phyloP scores from a whole-genome alignment of 108 stramenopile species.

The Cyclotella cryptica region DNA sequence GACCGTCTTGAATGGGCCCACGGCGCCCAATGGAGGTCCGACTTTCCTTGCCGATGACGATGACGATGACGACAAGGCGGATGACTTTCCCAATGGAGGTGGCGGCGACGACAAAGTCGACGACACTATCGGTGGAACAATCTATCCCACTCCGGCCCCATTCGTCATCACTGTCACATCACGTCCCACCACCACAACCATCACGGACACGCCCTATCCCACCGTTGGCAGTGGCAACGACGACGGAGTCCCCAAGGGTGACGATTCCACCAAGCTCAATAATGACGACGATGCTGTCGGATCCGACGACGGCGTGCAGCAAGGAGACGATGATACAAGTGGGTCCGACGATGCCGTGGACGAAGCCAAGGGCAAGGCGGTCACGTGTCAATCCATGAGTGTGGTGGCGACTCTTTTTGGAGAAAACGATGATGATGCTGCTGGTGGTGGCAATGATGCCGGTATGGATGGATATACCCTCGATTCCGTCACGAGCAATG shows the following conservation, averaged over 20 bases:
- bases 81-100: conserved; percentile 7
- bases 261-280: background rate
- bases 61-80: background rate
- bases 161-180: background rate
- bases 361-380: background rate
- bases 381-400: background rate
- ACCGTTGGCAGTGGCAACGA: background rate
- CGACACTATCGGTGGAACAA: background rate
- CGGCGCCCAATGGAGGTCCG: background rate
- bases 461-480: background rate
- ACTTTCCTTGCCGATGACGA: background rate
- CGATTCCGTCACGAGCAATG: background rate
- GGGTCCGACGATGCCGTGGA: background rate
- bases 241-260: background rate
- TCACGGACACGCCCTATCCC: no score
- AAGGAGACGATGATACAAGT: background rate
- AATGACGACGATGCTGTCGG: background rate
- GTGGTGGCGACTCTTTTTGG: no score
- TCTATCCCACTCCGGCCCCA: conserved; percentile 1
- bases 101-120: background rate
- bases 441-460: background rate
- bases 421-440: background rate
- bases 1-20: background rate
- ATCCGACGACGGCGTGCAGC: background rate
- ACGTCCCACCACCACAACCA: conserved; percentile 1